Evolutionary conservation across 2,329 filamentous ascomycete genomes (phyloP).

Genomic region (Ceratocystis albifundus): DNA sequence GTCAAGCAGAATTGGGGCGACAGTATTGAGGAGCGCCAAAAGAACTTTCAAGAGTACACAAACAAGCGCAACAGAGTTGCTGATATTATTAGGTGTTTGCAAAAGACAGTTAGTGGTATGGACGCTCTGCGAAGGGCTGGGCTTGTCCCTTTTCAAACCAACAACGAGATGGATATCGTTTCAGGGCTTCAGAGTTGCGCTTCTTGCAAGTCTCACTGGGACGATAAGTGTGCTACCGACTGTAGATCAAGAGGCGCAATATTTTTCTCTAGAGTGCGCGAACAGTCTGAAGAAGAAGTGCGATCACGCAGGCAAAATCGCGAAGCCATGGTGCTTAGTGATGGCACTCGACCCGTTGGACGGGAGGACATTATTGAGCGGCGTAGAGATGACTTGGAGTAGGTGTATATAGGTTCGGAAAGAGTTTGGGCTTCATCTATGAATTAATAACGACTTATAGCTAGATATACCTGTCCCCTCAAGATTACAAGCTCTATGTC

Average conservation of each 20-base stretch:
- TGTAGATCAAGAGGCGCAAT: slow-evolving; percentile 25
- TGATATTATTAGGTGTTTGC: slow-evolving; percentile 42
- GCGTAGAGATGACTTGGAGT: slow-evolving; percentile 8
- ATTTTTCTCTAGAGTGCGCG: slow-evolving; percentile 32
- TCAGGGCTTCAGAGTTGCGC: neutral
- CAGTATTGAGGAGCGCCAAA: slow-evolving; percentile 39
- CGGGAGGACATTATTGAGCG: slow-evolving; percentile 66
- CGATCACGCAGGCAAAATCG: slow-evolving; percentile 62
- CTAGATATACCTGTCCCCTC: too few species aligned
- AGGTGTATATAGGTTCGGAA: neutral
- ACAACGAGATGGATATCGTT: slow-evolving; percentile 13
- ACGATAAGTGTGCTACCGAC: slow-evolving; percentile 21
- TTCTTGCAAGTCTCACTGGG: slow-evolving; percentile 9
- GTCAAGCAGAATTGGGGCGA: slow-evolving; percentile 58
- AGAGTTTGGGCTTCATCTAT: neutral
- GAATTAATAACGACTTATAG: too few species aligned
- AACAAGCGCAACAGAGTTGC: slow-evolving; percentile 33
- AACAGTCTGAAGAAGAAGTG: slow-evolving; percentile 55
- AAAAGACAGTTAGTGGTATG: slow-evolving; percentile 40
- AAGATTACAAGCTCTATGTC: neutral
- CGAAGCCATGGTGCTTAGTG: slow-evolving; percentile 84
- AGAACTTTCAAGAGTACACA: slow-evolving; percentile 45
- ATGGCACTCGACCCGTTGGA: slow-evolving; percentile 63
- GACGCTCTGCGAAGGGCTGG: slow-evolving; percentile 41
- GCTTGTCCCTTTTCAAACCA: slow-evolving; percentile 32